Evolutionary conservation across 306 rosid genomes (phyloP), one percentile per base, ranked within the genome.

Genomic region (Corylus heterophylla): DNA sequence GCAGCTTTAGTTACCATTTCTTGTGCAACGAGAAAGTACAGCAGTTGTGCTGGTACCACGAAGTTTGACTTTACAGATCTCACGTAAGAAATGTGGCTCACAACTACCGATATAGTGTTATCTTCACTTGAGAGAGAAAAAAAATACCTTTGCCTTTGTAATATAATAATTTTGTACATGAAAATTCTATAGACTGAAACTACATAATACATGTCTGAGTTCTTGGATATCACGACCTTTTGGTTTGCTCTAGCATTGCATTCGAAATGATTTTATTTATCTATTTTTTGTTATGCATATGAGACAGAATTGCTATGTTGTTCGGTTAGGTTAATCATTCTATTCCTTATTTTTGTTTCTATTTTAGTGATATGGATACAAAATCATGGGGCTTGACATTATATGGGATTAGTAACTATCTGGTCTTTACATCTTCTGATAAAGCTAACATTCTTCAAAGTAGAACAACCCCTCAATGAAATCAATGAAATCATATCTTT

Each of bases 1-100:
- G 79, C 83, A 79, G n/a, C 45, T 73, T 71, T 87, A 75, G 75
- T 76, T 63, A 52, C n/a, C 82, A 79, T 76, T 84, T 71, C 83
- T 27, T 81, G 83, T 75, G 79, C 44, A 56, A 17, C 54, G 8
- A 89, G 87, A 78, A 79, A 74, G 44, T 89, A 84, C 82, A 93
- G 90, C 87, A 83, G 76, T 84, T 54, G 29, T 66, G 80, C 8
- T 71, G 85, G 81, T 76, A 59, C 84, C 76, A 9, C 83, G 37
- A 80, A 76, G 78, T 80, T 86, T 27, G 93, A 93, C 82, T 86
- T 86, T 75, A 87, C 90, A 16, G 98, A 93, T 85, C 83, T 93
- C 74, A 91, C 98, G 93, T 93, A 87, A 86, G 97, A 76, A 73
- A 63, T 51, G n/a, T 77, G 79, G 64, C 39, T 66, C 71, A 66